Conservation (phyloP, 192 early-diverging fungal genomes). For the Pilobolus umbonatus region DNA sequence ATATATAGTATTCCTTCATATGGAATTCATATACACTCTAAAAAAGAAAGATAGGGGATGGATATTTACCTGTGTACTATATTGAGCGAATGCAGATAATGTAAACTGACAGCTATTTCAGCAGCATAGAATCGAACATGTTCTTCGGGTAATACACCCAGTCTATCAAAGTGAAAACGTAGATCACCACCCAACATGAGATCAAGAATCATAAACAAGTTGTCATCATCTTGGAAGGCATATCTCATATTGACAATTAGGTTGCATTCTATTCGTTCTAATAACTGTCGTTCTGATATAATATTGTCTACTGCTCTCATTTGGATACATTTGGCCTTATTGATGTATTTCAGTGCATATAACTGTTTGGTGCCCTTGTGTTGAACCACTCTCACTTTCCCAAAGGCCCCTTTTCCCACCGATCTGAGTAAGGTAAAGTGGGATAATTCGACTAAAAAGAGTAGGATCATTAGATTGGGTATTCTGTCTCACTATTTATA, state of each 20-base stretch:
- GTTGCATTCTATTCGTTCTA: slow-evolving; percentile 82
- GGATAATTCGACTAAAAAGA: slow-evolving; percentile 39
- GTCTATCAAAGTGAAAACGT: slow-evolving; percentile 79
- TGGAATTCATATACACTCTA: not conserved
- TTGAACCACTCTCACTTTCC: slow-evolving; percentile 92
- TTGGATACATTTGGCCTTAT: slow-evolving; percentile 87
- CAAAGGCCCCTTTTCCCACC: slow-evolving; percentile 94
- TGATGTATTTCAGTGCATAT: slow-evolving; percentile 96
- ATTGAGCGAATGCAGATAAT: slow-evolving; percentile 61
- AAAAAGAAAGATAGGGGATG: not conserved
- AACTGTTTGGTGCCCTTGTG: slow-evolving; percentile 74
- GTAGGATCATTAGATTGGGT: not conserved
- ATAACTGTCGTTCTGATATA: slow-evolving; percentile 79
- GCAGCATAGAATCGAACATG: slow-evolving; percentile 66
- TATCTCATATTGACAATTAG: slow-evolving; percentile 90
- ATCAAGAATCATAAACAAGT: slow-evolving; percentile 90
- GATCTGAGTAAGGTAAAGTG: slow-evolving; percentile 89
- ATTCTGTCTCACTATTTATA: not conserved
- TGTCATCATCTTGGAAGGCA: slow-evolving; percentile 94
- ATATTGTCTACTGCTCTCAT: slow-evolving; percentile 89
- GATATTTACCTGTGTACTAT: slow-evolving; percentile 62
- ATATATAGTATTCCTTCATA: not conserved
- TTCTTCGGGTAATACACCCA: slow-evolving; percentile 60
- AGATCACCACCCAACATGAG: slow-evolving; percentile 94
- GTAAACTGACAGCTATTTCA: slow-evolving; percentile 59